A percentile compares a stretch with the other conserved stretches of the same genome.
These are phyloP conservation scores for Helicostylum pulchrum DNA, from an alignment of 192 early-diverging fungal genomes.

Conservation along the genomic window DNA sequence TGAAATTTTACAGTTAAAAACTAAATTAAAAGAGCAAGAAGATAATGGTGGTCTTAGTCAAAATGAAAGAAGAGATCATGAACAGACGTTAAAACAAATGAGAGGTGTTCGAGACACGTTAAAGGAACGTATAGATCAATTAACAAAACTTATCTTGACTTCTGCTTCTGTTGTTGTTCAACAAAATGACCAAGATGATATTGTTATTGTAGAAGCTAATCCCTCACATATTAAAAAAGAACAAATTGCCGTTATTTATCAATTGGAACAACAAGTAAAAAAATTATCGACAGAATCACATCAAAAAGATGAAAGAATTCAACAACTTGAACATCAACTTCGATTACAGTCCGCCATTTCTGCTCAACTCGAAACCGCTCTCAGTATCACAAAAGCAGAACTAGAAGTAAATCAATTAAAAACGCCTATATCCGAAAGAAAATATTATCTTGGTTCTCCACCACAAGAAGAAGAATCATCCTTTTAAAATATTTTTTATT, in stretches of 20 bases:
- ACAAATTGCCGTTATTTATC: neutral
- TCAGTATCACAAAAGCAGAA: slow-evolving; percentile 45
- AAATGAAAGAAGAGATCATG: slow-evolving; percentile 40
- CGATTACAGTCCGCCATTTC: neutral
- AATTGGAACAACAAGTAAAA: neutral
- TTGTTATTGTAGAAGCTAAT: slow-evolving; percentile 12
- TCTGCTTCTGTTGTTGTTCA: slow-evolving; percentile 52
- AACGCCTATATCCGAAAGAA: no score
- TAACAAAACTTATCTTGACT: slow-evolving; percentile 81
- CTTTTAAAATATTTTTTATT: no score
- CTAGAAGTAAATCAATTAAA: slow-evolving; percentile 12
- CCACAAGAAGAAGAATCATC: no score
- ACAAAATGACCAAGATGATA: slow-evolving; percentile 29
- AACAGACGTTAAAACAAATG: slow-evolving; percentile 54
- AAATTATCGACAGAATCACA: slow-evolving; percentile 10
- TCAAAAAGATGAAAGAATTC: slow-evolving; percentile 20
- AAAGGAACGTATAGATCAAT: slow-evolving; percentile 79
- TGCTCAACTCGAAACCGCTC: slow-evolving; percentile 34
- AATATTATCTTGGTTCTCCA: no score
- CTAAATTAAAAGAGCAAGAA: slow-evolving; percentile 58
- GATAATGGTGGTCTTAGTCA: slow-evolving; percentile 41
- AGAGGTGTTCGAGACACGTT: slow-evolving; percentile 63
- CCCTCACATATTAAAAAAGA: neutral
- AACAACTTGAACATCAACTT: slow-evolving; percentile 7
- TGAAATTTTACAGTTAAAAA: slow-evolving; percentile 75